A percentile compares a stretch with the other conserved stretches of the same genome.
These are phyloP conservation scores for Persicaria tinctoria DNA, from an alignment of 148 eudicot species.

Conservation along the genomic window DNA sequence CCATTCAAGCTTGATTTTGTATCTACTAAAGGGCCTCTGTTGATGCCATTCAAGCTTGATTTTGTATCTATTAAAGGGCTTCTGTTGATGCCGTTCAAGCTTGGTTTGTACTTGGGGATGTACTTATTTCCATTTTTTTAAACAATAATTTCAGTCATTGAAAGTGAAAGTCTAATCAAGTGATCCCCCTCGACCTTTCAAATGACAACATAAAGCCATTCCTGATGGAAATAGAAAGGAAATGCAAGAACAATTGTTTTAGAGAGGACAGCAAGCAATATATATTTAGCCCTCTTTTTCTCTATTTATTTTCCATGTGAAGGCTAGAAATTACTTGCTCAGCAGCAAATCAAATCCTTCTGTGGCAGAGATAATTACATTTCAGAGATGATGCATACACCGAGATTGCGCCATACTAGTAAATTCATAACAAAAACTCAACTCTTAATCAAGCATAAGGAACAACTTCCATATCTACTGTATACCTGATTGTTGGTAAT, in stretches of 20 bases:
- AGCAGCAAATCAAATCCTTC: not conserved
- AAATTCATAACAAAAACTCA: not conserved
- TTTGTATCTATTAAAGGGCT: not conserved
- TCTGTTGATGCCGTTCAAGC: no score
- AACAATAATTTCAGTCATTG: not conserved
- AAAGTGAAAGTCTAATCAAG: not conserved
- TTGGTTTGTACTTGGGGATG: no score
- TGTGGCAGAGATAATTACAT: not conserved
- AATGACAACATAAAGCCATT: not conserved
- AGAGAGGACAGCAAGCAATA: not conserved
- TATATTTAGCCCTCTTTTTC: not conserved
- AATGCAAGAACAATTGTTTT: not conserved
- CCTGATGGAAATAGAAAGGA: not conserved
- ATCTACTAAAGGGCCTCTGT: no score
- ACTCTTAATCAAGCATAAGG: not conserved
- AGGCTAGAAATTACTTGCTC: not conserved
- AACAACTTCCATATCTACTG: not conserved
- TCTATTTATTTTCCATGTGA: not conserved
- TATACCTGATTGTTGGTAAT: conserved; percentile 72
- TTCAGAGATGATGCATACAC: not conserved
- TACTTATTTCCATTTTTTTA: no score
- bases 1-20: not conserved
- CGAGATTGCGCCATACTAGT: not conserved
- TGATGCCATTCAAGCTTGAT: not conserved
- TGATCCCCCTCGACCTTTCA: not conserved